Evolutionary conservation across 495 filamentous ascomycete species (phyloP).

Genomic region (Penicillium steckii): DNA sequence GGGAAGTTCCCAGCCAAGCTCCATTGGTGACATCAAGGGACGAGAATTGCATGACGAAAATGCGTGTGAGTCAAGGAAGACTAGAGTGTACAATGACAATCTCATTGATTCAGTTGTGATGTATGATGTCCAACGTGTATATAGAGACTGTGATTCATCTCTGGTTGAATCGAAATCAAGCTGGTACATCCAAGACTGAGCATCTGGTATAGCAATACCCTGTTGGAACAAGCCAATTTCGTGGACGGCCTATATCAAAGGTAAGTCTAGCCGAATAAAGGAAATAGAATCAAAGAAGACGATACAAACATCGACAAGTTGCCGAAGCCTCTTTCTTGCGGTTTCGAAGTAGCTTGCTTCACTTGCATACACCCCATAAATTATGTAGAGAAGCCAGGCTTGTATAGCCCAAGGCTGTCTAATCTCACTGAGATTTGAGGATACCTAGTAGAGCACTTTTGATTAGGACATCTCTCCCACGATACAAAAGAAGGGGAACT

Average conservation of each 20-base stretch:
- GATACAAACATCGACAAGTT: conserved; percentile 13
- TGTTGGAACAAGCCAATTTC: conserved; percentile 13
- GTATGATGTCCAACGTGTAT: conserved; percentile 12
- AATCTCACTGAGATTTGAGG: conserved; percentile 7
- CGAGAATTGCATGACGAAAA: conserved; percentile 14
- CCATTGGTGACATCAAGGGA: conserved; percentile 11
- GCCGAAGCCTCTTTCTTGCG: conserved; percentile 8
- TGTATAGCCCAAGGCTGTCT: conserved; percentile 12
- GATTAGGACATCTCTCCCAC: conserved; percentile 1
- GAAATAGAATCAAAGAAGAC: not conserved
- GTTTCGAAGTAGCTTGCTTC: conserved; percentile 9
- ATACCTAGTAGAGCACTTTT: conserved; percentile 4
- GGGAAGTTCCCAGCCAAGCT: conserved; percentile 14
- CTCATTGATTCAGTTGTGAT: conserved; percentile 13
- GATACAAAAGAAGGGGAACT: not conserved
- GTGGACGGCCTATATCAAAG: conserved; percentile 6
- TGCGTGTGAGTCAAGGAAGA: conserved; percentile 12
- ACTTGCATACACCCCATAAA: conserved; percentile 11
- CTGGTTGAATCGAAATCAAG: conserved; percentile 1
- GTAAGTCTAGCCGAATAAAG: not conserved
- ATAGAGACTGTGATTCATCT: conserved; percentile 13
- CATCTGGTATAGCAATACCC: conserved; percentile 12
- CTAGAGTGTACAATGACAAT: conserved; percentile 10
- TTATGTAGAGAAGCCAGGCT: conserved; percentile 15
- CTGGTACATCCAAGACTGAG: conserved; percentile 10